Percentiles rank a stretch among this genome's conserved stretches.
Conservation (phyloP, 2,329 filamentous ascomycete species). For the Colletotrichum musicola region DNA sequence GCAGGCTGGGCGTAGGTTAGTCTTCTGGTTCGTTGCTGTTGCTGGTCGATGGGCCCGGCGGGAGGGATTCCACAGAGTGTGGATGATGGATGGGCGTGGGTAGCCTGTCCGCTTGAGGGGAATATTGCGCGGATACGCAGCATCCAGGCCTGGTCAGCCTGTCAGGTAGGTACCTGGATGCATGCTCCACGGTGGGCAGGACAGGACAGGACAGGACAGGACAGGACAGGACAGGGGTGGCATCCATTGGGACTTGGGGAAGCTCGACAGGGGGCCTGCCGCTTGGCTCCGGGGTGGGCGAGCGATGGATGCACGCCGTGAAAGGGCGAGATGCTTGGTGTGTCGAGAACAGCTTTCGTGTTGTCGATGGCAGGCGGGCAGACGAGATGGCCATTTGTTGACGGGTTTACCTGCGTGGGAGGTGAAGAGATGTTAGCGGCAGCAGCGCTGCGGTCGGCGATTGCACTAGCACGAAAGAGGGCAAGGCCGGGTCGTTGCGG, state of each 20-base stretch:
- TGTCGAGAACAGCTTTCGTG: not conserved
- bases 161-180: not conserved
- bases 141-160: conserved; percentile 8
- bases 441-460: conserved; percentile 30
- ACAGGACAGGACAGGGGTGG: conserved; percentile 11
- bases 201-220: conserved; percentile 11
- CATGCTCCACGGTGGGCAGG: conserved; percentile 9
- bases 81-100: conserved; percentile 17
- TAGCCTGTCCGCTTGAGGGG: conserved; percentile 22
- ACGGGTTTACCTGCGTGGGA: conserved; percentile 26
- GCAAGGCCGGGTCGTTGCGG: conserved; percentile 28
- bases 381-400: conserved; percentile 26
- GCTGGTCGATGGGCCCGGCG: conserved; percentile 12
- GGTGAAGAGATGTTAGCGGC: conserved; percentile 31
- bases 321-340: conserved; percentile 15
- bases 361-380: not conserved
- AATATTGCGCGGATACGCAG: conserved; percentile 33
- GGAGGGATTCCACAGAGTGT: conserved; percentile 16
- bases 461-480: conserved; percentile 33
- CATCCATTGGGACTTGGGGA: conserved; percentile 17
- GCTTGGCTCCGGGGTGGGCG: conserved; percentile 1
- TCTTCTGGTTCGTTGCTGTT: conserved; percentile 26
- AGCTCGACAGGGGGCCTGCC: conserved; percentile 7
- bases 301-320: conserved; percentile 9
- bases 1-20: conserved; percentile 14